Conservation (phyloP, 2,329 filamentous ascomycete species). For the Raffaelea ambrosiae region DNA sequence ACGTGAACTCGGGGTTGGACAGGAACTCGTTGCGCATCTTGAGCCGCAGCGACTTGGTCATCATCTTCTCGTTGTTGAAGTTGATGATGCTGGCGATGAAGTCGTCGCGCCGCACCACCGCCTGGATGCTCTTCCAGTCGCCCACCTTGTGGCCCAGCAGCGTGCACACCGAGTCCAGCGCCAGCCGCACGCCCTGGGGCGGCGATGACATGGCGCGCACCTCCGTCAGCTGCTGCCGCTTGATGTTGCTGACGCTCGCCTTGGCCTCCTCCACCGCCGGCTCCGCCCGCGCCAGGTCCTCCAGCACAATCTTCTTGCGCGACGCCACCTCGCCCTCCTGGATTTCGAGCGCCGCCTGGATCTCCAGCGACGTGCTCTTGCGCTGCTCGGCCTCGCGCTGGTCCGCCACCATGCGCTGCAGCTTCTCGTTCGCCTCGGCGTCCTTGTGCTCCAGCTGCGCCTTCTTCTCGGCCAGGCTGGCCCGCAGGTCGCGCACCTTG, state of each 20-base stretch:
- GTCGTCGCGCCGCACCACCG: conserved; percentile 81
- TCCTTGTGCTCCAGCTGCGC: conserved; percentile 88
- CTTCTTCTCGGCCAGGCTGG: conserved; percentile 90
- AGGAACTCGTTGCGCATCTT: conserved; percentile 93
- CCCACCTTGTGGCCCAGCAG: conserved; percentile 84
- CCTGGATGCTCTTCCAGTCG: conserved; percentile 87
- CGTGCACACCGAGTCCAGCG: conserved; percentile 93
- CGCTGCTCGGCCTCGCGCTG: conserved; percentile 90
- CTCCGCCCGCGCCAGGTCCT: conserved; percentile 83
- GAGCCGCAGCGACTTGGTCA: conserved; percentile 72
- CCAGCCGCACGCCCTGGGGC: conserved; percentile 80
- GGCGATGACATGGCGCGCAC: conserved; percentile 95
- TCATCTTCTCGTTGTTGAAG: conserved; percentile 91
- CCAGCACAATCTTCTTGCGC: conserved; percentile 74
- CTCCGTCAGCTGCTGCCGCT: conserved; percentile 93
- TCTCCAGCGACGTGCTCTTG: conserved; percentile 79
- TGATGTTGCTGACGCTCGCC: conserved; percentile 97
- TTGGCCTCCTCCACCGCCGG: conserved; percentile 89
- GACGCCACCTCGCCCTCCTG: conserved; percentile 82
- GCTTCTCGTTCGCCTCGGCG: conserved; percentile 90
- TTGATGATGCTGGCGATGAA: conserved; percentile 98
- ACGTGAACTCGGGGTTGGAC: conserved; percentile 90
- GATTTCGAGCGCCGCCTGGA: conserved; percentile 77
- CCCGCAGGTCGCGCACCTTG: conserved; percentile 87
- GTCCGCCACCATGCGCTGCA: conserved; percentile 94